These are phyloP conservation scores for Calonectria fujianensis DNA, from an alignment of 2,329 filamentous ascomycete genomes.

Conservation along the genomic window DNA sequence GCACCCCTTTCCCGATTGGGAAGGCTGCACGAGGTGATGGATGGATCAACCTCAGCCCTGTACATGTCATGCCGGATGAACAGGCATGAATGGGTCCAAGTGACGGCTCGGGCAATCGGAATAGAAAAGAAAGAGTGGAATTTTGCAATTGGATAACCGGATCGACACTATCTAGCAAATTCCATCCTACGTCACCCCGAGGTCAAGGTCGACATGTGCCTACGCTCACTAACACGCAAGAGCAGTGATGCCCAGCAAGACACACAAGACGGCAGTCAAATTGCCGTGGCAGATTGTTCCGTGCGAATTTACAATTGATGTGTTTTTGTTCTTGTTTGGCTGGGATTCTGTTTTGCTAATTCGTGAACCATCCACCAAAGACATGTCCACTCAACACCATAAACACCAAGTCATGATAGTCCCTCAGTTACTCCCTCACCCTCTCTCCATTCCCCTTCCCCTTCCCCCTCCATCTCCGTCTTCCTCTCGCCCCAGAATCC, in stretches of 20 bases:
- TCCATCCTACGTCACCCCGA: background rate
- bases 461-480: conserved; percentile 36
- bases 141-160: background rate
- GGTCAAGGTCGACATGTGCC: background rate
- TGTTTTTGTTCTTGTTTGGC: background rate
- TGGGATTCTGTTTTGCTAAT: background rate
- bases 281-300: background rate
- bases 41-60: conserved; percentile 10
- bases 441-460: conserved; percentile 8
- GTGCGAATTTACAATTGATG: background rate
- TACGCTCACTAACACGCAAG: background rate
- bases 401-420: background rate
- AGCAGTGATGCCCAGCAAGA: background rate
- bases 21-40: conserved; percentile 37
- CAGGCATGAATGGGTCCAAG: background rate
- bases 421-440: background rate
- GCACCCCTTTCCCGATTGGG: conserved; percentile 46
- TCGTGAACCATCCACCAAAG: background rate
- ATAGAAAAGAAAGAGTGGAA: background rate
- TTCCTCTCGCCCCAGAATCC: conserved; percentile 76
- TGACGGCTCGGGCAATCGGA: conserved; percentile 14
- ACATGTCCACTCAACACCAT: background rate
- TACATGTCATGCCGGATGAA: background rate
- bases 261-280: background rate
- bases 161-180: background rate